Base-by-base conservation (phyloP, 2,329 filamentous ascomycete genomes). In the Paraconiothyrium sp. region DNA sequence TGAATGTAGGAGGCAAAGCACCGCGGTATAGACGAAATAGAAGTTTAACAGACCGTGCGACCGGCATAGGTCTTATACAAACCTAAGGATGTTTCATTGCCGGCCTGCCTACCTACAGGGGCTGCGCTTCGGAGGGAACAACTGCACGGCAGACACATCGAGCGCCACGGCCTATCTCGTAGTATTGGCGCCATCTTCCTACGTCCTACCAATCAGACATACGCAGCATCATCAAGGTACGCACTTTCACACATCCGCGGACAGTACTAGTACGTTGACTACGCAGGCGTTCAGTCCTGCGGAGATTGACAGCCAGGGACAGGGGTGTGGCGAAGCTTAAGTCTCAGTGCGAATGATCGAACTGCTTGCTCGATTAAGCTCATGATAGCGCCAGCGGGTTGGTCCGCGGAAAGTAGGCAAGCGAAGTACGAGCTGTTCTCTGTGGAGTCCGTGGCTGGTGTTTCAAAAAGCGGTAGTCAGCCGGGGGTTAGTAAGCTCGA, bases 61-160 rank as follows among this genome's bases (percentile, higher is more conserved):
- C 22, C 27, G 22, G 46, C 41, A 49, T 8, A 55, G 22, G 14
- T 41, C 49, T 58, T 62, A 62, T 62, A 62, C 55, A 37, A 39
- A 44, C 34, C 35, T 20, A 11, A 32, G 9, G 22, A 37, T 27
- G 20, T n/a, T 20, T 20, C 13, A 6, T 34, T 41, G 24, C 34
- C 39, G 14, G 39, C 39, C 16, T 20, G n/a, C 16, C 39, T 41
- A 16, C 35, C 20, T 37, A 51, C 20, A 56, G n/a, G n/a, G 51
- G 22, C 27, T 41, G 30, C 30, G 55, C 35, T 49, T 55, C 50
- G 54, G 37, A 60, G 13, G 39, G 24, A 50, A 52, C 41, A 27
- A 24, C 9, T 37, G 10, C 34, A 55, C 39, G 41, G 16, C 10
- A 35, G 41, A 46, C 22, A 46, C 27, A 47, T 46, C 41, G 14